Conservation (phyloP, 2,329 filamentous ascomycete genomes). For the Paecilomyces sp. region DNA sequence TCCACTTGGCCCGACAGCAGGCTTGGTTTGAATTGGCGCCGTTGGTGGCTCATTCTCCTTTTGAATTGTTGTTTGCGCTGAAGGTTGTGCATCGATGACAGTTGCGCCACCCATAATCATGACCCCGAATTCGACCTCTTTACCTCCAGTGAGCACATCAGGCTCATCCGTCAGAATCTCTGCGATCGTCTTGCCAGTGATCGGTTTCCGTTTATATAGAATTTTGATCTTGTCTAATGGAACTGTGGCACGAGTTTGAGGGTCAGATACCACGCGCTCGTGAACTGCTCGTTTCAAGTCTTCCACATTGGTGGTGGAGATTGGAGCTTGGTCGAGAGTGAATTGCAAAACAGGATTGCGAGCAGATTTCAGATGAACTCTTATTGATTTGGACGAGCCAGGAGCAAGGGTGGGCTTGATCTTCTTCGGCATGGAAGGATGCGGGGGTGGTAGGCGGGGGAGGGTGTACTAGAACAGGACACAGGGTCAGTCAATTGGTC, state of each 20-base stretch:
- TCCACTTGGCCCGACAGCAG: slow-evolving; percentile 49
- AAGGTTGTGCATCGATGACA: slow-evolving; percentile 30
- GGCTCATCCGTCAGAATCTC: slow-evolving; percentile 60
- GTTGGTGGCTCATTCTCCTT: slow-evolving; percentile 21
- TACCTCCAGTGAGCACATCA: slow-evolving; percentile 30
- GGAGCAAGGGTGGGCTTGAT: slow-evolving; percentile 23
- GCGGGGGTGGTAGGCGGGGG: slow-evolving; percentile 37
- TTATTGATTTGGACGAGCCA: slow-evolving; percentile 34
- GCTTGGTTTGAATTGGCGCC: slow-evolving; percentile 19
- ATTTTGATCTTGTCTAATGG: slow-evolving; percentile 73
- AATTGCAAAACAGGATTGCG: slow-evolving; percentile 68
- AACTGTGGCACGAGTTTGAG: slow-evolving; percentile 21
- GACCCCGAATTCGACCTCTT: slow-evolving; percentile 65
- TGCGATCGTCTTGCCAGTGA: slow-evolving; percentile 68
- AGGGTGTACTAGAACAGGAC: slow-evolving; percentile 35
- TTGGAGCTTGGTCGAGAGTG: slow-evolving; percentile 52
- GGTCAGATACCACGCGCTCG: slow-evolving; percentile 53
- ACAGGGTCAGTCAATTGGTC: background rate
- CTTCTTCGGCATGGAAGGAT: slow-evolving; percentile 38
- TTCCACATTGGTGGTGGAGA: slow-evolving; percentile 65
- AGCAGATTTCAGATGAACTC: slow-evolving; percentile 43
- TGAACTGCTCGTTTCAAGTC: slow-evolving; percentile 69
- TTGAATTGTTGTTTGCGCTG: slow-evolving; percentile 11
- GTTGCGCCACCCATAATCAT: slow-evolving; percentile 77
- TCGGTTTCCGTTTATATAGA: slow-evolving; percentile 79